phyloP scores from a whole-genome alignment of 2,329 filamentous ascomycete species.

The Pseudogymnoascus sp. region DNA sequence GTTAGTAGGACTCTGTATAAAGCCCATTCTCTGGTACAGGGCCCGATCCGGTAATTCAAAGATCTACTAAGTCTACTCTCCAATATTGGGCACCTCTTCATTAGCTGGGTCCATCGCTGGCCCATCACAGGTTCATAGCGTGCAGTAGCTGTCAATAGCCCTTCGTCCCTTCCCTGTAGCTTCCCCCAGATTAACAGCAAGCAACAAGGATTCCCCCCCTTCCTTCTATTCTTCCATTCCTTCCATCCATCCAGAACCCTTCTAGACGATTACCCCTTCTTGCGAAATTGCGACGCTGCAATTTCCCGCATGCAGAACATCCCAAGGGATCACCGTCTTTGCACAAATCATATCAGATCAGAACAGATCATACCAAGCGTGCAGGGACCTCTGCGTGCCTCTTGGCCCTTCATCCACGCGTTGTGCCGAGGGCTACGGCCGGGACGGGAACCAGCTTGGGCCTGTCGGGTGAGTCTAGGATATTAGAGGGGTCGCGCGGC shows the following conservation, averaged over 20 bases:
- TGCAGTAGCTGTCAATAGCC: not conserved
- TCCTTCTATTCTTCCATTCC: not conserved
- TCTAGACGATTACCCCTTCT: conserved; percentile 8
- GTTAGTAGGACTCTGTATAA: not conserved
- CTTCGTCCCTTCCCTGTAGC: not conserved
- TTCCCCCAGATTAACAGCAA: not conserved
- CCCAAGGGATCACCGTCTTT: not conserved
- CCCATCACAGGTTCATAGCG: not conserved
- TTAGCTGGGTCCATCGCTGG: not conserved
- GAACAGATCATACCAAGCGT: not conserved
- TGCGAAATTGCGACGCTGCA: not conserved
- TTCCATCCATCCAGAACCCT: conserved; percentile 1
- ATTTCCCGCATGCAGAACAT: conserved; percentile 11
- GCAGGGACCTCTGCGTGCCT: not conserved
- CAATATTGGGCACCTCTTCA: not conserved
- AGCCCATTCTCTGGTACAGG: not conserved
- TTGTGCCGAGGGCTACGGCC: conserved; percentile 6
- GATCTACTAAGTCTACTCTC: not conserved
- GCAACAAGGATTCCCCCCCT: not conserved
- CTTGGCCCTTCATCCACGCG: not conserved
- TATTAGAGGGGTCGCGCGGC: not conserved
- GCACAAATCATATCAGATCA: conserved; percentile 7
- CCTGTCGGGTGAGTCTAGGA: not conserved
- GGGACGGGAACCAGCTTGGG: not conserved
- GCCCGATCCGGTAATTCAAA: not conserved